A percentile compares a stretch with the other conserved stretches of the same genome.
These are phyloP conservation scores for Ephemerocybe angulata DNA, from an alignment of 768 basidiomycete species.

Conservation along the genomic window DNA sequence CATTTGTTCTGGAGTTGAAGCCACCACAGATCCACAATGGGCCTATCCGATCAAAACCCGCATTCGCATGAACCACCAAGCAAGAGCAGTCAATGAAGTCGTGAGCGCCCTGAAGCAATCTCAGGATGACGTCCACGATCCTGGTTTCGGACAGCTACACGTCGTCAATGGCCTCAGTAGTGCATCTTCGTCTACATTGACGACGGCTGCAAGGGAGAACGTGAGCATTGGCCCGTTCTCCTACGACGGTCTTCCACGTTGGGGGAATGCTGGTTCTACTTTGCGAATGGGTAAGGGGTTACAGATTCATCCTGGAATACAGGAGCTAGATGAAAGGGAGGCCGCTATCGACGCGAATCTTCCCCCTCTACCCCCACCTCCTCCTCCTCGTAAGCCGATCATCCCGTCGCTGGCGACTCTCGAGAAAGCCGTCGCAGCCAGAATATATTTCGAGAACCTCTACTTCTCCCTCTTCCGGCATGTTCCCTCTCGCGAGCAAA, in stretches of 20 bases:
- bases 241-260: constrained; percentile 50
- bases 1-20: constrained; percentile 19
- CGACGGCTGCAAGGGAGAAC: constrained; percentile 74
- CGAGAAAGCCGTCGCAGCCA: constrained; percentile 88
- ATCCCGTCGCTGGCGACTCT: constrained; percentile 86
- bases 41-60: constrained; percentile 82
- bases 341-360: constrained; percentile 13
- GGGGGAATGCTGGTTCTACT: constrained; percentile 60
- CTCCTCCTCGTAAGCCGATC: constrained; percentile 54
- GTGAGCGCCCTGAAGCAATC: constrained; percentile 66
- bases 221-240: constrained; percentile 39
- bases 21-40: constrained; percentile 75
- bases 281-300: constrained; percentile 60
- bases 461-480: constrained; percentile 86
- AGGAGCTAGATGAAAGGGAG: constrained; percentile 51
- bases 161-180: constrained; percentile 79
- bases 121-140: constrained; percentile 38
- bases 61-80: constrained; percentile 63
- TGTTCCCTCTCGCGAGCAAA: constrained; percentile 79
- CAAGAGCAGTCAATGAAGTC: constrained; percentile 72
- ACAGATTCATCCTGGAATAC: constrained; percentile 61
- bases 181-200: constrained; percentile 65
- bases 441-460: constrained; percentile 91
- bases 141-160: constrained; percentile 53
- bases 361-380: constrained; percentile 25